These are phyloP conservation scores for Solanum paucissectum DNA, from an alignment of 257 asterid species.

Conservation along the genomic window DNA sequence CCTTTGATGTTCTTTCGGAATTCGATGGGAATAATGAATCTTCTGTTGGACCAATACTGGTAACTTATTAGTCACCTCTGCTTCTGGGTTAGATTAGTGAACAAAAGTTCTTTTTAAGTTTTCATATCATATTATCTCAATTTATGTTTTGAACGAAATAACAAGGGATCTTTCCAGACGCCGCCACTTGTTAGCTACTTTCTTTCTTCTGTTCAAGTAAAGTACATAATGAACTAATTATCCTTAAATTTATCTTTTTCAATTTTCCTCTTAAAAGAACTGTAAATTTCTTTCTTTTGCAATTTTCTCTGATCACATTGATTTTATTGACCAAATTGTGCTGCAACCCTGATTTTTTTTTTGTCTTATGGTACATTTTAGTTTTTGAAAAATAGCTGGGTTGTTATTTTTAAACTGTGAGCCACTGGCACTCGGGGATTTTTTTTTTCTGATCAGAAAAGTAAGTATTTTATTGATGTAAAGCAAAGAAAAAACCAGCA, in stretches of 20 bases:
- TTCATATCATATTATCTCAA: neutral
- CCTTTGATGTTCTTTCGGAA: conserved; percentile 94
- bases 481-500: neutral
- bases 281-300: neutral
- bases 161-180: neutral
- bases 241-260: neutral
- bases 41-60: conserved; percentile 87
- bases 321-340: neutral
- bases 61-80: conserved; percentile 41
- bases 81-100: conserved; percentile 3
- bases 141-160: neutral
- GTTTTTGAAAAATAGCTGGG: neutral
- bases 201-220: neutral
- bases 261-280: neutral
- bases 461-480: neutral
- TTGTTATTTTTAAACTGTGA: neutral
- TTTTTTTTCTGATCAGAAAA: neutral
- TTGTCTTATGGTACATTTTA: neutral
- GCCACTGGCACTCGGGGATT: neutral
- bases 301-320: neutral
- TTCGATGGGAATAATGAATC: conserved; percentile 84
- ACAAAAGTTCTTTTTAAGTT: neutral
- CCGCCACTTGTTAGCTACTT: neutral
- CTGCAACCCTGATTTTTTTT: neutral
- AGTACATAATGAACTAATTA: neutral